Evolutionary conservation across 2,329 filamentous ascomycete species (phyloP).

Genomic region (Apiospora koreana): DNA sequence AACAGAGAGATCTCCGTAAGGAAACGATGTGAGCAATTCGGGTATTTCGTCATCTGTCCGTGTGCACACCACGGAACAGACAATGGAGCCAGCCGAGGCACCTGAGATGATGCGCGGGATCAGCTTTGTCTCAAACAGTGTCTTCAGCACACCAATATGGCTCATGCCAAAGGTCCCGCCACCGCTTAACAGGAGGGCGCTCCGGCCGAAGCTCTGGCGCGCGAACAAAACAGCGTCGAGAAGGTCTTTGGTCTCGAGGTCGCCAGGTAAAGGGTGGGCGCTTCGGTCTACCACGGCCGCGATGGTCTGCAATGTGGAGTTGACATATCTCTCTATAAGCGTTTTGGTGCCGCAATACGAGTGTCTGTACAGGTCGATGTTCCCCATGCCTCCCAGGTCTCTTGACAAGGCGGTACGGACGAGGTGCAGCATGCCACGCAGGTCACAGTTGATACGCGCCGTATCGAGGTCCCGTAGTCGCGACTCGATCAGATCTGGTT

Average conservation of each 20-base stretch:
- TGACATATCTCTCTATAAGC: slow-evolving; percentile 84
- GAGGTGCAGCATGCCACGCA: slow-evolving; percentile 75
- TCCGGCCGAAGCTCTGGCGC: slow-evolving; percentile 82
- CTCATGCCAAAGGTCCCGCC: slow-evolving; percentile 91
- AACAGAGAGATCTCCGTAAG: slow-evolving; percentile 77
- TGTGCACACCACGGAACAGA: slow-evolving; percentile 77
- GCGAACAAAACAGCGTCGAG: slow-evolving; percentile 71
- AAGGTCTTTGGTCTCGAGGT: slow-evolving; percentile 58
- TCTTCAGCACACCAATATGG: slow-evolving; percentile 84
- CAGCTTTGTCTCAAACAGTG: slow-evolving; percentile 72
- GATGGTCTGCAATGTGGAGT: slow-evolving; percentile 75
- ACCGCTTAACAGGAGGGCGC: slow-evolving; percentile 78
- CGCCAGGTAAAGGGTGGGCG: slow-evolving; percentile 47
- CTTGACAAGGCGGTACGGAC: slow-evolving; percentile 79
- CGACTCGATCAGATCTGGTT: slow-evolving; percentile 66
- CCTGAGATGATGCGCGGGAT: slow-evolving; percentile 86
- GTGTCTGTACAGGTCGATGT: slow-evolving; percentile 78
- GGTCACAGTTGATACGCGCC: slow-evolving; percentile 70
- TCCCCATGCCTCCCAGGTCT: slow-evolving; percentile 83
- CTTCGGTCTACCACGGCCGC: slow-evolving; percentile 67
- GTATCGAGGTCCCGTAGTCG: slow-evolving; percentile 75
- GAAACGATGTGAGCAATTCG: slow-evolving; percentile 67
- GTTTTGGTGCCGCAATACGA: slow-evolving; percentile 84
- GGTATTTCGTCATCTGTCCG: slow-evolving; percentile 79
- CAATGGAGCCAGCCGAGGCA: slow-evolving; percentile 84